Evolutionary conservation across 768 basidiomycete genomes (phyloP), one percentile per base, ranked within the genome.

Genomic region (Tulasnella sp.): DNA sequence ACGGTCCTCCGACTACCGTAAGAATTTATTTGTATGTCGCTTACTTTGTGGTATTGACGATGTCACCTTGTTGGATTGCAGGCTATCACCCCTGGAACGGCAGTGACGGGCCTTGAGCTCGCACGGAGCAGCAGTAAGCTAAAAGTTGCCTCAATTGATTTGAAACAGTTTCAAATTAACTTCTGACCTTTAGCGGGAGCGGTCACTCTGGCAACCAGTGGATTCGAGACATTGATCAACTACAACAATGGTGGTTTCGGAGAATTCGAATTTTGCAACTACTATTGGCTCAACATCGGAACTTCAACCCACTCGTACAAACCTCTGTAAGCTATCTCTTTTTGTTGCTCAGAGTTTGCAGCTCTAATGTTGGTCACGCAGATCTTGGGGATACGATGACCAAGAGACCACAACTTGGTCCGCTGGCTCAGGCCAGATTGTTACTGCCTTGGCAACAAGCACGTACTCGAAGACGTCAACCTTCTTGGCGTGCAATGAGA

Each of bases 211-310:
- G 61, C 61, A 9, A 29, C 29, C 16, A 32, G 29, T 7, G 61
- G 61, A 29, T 67, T 67, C 61, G 61, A 26, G 29, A 67, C 61
- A 16, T 5, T 29, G 32, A 67, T 67, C 61, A 48, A n/a, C 73
- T 74, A 48, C 46, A 35, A 9, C 40, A 74, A 74, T 15, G 73
- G 73, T 32, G 73, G 73, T 35, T 3, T 74, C 44, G 73, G 40
- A 23, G 73, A 48, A 20, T 42, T 44, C 37, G 3, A 11, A 3
- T 18, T 18, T 5, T 74, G 73, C 29, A 20, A 51, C 32, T 48
- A 20, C 29, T 55, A 48, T 42, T 74, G 73, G 73, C 44, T 74
- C 15, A 74, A 74, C 46, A 74, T 74, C 37, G 73, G 73, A 10
- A 55, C 44, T 39, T 48, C 44, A 18, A 35, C 46, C 20, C 32